Conservation (phyloP, 2,329 filamentous ascomycete genomes). For the Myriosclerotinia duriaeana region DNA sequence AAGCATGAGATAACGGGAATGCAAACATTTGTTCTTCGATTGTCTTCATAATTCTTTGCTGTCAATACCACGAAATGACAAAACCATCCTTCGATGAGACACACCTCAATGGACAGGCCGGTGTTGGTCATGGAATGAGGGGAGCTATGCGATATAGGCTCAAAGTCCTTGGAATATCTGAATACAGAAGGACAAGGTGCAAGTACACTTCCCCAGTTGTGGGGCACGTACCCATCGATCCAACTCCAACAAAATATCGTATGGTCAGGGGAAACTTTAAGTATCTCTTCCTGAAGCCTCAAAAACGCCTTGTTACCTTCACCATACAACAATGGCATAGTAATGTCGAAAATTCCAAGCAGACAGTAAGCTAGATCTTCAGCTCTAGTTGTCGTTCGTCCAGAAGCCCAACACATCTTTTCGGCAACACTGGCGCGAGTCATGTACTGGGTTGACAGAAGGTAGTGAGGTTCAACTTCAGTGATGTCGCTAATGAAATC, state of each 20-base stretch:
- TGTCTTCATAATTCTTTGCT: neutral
- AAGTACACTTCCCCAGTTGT: neutral
- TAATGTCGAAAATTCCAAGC: neutral
- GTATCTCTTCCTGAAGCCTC: slow-evolving; percentile 11
- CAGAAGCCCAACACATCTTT: slow-evolving; percentile 8
- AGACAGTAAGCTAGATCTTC: neutral
- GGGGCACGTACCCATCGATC: too few relatives aligned
- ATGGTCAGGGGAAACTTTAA: slow-evolving; percentile 1
- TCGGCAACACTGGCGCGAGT: neutral
- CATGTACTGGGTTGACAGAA: neutral
- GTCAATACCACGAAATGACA: neutral
- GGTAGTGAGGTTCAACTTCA: neutral
- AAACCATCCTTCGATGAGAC: neutral
- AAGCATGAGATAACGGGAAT: neutral
- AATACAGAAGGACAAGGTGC: neutral
- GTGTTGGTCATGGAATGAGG: neutral
- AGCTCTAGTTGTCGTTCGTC: neutral
- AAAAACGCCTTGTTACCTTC: neutral
- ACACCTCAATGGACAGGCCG: neutral
- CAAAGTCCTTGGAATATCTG: neutral
- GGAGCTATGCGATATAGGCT: neutral
- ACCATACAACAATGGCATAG: slow-evolving; percentile 2
- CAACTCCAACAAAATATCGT: neutral
- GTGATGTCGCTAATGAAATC: neutral
- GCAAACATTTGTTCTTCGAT: neutral